Base-by-base conservation (phyloP, 257 asterid genomes). In the Nicotiana noctiflora region DNA sequence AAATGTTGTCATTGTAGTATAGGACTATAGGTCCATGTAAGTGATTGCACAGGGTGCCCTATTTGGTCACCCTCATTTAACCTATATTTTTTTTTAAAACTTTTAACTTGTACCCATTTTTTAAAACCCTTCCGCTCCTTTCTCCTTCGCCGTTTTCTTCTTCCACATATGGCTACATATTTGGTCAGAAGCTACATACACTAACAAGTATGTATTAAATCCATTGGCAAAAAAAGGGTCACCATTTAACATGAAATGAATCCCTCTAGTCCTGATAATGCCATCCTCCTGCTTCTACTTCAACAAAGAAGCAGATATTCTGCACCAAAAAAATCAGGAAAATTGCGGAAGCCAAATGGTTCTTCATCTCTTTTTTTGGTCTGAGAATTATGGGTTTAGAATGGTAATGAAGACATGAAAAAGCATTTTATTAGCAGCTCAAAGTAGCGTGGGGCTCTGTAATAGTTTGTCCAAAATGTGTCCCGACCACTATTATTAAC, bases 181-280 rank as follows among this genome's bases (percentile, higher is more conserved):
- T 25, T 25, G 96, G 85, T 94, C 97, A 37, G 98, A 81, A 64
- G 97, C 98, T 46, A 82, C 82, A 80, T 90, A 88, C 98, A 94
- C 93, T 60, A 94, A 89, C 98, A 98, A 94, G 81, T 94, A 93
- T 68, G 98, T 97, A 78, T 93, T 94, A 96, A 94, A 94, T 61
- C 98, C 98, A 82, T 93, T 94, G 70, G 95, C 96, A 49, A 89
- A 92, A 79, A 84, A 92, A 46, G 97, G 98, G 76, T 74, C 60
- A 6, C 94, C 96, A 70, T 94, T 90, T 19, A 90, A 80, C 86
- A 89, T 84, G 86, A 94, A 94, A 79, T 90, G 94, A 63, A 88
- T 81, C 55, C 93, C 98, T 87, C 91, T 85, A 79, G 86, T 90
- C 84, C 84, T 79, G 46, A 93, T 83, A 87, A 93, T 92, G 57